Evolutionary conservation across 345 rosid species (phyloP), one percentile per base, ranked within the genome.

Genomic region (Mallotus nudiflorus): DNA sequence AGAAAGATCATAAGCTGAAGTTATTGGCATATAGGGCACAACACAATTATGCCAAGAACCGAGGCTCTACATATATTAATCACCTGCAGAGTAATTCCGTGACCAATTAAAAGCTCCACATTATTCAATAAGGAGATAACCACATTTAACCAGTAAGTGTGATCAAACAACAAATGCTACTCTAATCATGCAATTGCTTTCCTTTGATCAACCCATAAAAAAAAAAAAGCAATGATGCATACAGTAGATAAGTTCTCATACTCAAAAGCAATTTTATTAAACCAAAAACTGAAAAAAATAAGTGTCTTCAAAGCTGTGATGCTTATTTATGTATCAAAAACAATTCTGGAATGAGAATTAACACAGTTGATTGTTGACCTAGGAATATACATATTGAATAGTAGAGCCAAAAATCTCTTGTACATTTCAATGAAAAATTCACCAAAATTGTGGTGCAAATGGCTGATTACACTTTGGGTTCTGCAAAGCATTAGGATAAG

Each of bases 41-140:
- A 54, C 52, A 20, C 33, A 44, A 44, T 31, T 19, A 49, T 28
- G 29, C 15, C 48, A 73, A 68, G 53, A 52, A 64, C 27, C 74
- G 51, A 27, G 40, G 45, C 49, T 54, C 67, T 14, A 18, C 46
- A 51, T 28, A 59, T 46, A 64, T 53, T 35, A 65, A 69, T 53
- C 57, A 69, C 75, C 87, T 81, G 75, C 66, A 66, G n/a, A 68
- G 71, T n/a, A 67, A 37, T 31, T 44, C 49, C 66, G n/a, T 20
- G 35, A 49, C 31, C 11, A 0, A 58, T 50, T 51, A 78, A 28
- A 3, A 57, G 12, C 19, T 57, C 14, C 33, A 57, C 6, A 29
- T 29, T 29, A 12, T 42, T 42, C 24, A 25, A 3, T 53, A 31
- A 53, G 29, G 24, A 22, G 4, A 19, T 25, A 25, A 54, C 9